Base-by-base conservation (phyloP, 768 basidiomycete genomes). In the Steccherinum ochraceum region DNA sequence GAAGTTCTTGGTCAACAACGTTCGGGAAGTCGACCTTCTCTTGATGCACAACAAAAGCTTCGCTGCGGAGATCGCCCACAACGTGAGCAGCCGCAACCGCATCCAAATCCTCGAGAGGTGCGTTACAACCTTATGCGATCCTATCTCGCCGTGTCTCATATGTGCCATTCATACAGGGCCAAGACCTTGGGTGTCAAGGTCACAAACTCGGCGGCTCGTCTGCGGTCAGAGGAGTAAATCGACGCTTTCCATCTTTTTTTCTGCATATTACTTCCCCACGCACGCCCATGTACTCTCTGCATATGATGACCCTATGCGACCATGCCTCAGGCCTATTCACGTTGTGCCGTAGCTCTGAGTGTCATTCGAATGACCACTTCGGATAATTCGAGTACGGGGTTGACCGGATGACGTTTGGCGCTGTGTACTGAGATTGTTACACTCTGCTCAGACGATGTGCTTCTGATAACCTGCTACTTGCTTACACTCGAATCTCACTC, bases 21-120 rank as follows among this genome's bases (percentile, higher is more conserved):
- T 88, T 49, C 81, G 86, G 68, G 94, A 98, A 69, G 72, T 99
- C 55, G 93, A 98, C 62, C 81, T 98, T 61, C 85, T 97, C 56
- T 78, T 97, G 48, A 94, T 97, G 93, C 94, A 97, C 82, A 94
- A 92, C 83, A 91, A 91, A 77, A 86, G 75, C 63, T 98, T 87
- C 67, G 86, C 93, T 45, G 96, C 93, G 49, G 92, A 95, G 69
- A 93, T 99, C 61, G 96, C 96, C 48, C 94, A 96, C 79, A 85
- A 83, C 60, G 93, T 99, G 58, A 90, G 86, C 75, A 89, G 89
- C 77, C 86, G 91, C 68, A 97, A 98, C 80, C 89, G 96, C 60
- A 84, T 84, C 49, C 73, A 79, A 51, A 93, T 99, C 61, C 73
- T 98, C 46, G 92, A 94, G 72, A 80, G 93, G 86, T 89, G 56